Base-by-base conservation (phyloP, 2,329 filamentous ascomycete species). In the Talaromyces sp. region DNA sequence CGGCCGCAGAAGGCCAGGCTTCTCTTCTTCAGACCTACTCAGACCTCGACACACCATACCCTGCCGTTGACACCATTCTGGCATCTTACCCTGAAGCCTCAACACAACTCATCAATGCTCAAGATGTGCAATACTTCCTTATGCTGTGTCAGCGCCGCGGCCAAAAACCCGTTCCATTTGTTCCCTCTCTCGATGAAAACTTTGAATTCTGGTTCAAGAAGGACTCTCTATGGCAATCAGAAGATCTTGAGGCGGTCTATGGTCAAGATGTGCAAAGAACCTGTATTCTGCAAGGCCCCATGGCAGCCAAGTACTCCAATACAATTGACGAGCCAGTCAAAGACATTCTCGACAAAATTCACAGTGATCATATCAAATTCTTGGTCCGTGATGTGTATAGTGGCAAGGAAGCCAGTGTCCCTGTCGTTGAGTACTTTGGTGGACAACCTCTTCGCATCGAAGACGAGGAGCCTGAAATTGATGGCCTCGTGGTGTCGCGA, bases 131-230 rank as follows among this genome's bases (percentile, higher is more conserved):
- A 78, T 89, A 98, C 78, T 98, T 99, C 83, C 78, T 99, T 58
- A 83, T 96, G 35, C 87, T 99, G 50, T 98, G 93, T 82, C 88
- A 95, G 78, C 88, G 92, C 41, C 90, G 89, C 54, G 89, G 89
- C 46, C 95, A 99, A 81, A 99, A 99, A 84, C 95, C 95, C 2
- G 90, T 96, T 29, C 95, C 93, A 0, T 99, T 99, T 73, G 93
- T 99, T 31, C 95, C 95, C 5, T 83, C 89, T n/a, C 83, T 99
- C 24, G 95, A 99, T 69, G 92, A 96, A 64, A 96, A 93, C 73
- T 99, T 99, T 67, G 95, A 99, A 74, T 96, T 96, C 79, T 99
- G 91, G 82, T 99, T 99, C 88, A 99, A 99, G 87, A 99, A 99
- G 82, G 95, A 99, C 76, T 99, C 95, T 1, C 84, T 99, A 8